Percentiles rank a stretch among this genome's conserved stretches.
These are phyloP conservation scores for maize (Zea mays) DNA, from an alignment of 176 grass and related monocot genomes.

Conservation along the genomic window Zm-B73-REFERENCE-NAM-5.0 NC_050099.1:205127501-205128000, in stretches of 20 bases:
- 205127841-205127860: constrained; percentile 7
- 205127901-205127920: constrained; percentile 55
- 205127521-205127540: constrained; percentile 92
- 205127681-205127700: not conserved
- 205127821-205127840: constrained; percentile 37
- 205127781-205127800: not conserved
- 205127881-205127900: constrained; percentile 42
- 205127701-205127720: constrained; percentile 67
- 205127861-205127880: not conserved
- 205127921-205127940: constrained; percentile 48
- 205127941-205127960: constrained; percentile 60
- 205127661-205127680: constrained; percentile 34
- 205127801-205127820: constrained; percentile 36
- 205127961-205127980: constrained; percentile 29
- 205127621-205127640: constrained; percentile 10
- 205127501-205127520: constrained; percentile 40
- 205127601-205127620: constrained; percentile 29
- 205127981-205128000: constrained; percentile 52
- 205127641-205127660: constrained; percentile 21
- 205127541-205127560: constrained; percentile 69
- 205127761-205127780: not conserved
- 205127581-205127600: constrained; percentile 5
- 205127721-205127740: constrained; percentile 81
- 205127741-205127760: constrained; percentile 65
- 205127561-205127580: constrained; percentile 52